A percentile compares a stretch with the other conserved stretches of the same genome.
Conservation (phyloP, 1,284 basidiomycete species). For the Cryptococcus floricola region DNA sequence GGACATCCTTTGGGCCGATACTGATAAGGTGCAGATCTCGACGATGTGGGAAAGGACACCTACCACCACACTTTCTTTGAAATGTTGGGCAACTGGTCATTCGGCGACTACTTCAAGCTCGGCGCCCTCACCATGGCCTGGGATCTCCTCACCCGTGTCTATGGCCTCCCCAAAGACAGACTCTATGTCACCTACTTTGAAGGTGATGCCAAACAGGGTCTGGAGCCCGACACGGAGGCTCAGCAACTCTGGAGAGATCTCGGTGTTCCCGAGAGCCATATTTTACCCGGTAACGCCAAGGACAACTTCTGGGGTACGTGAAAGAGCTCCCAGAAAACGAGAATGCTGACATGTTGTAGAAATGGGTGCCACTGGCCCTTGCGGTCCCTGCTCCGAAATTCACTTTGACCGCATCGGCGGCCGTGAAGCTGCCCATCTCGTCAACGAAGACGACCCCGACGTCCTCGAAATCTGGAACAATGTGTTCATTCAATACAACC, state of each 20-base stretch:
- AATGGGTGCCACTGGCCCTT: constrained; percentile 97
- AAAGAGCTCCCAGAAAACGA: not conserved
- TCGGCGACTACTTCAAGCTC: constrained; percentile 99
- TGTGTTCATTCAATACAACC: constrained; percentile 98
- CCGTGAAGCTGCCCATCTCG: constrained; percentile 83
- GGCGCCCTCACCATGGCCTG: constrained; percentile 91
- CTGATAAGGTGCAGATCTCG: constrained; percentile 63
- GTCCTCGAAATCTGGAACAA: constrained; percentile 99
- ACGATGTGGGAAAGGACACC: constrained; percentile 92
- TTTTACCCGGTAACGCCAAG: constrained; percentile 89
- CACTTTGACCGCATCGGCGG: constrained; percentile 91
- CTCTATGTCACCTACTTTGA: constrained; percentile 98
- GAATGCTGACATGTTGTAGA: constrained; percentile 54
- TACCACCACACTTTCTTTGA: constrained; percentile 91
- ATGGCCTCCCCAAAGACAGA: constrained; percentile 80
- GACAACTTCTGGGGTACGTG: constrained; percentile 97
- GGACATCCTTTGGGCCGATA: not conserved
- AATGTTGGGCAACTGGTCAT: constrained; percentile 99
- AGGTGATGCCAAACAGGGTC: constrained; percentile 78
- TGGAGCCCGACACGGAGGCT: constrained; percentile 84
- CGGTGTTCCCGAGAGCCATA: constrained; percentile 83
- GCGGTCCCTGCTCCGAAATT: constrained; percentile 96
- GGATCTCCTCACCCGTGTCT: constrained; percentile 84
- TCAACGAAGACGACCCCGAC: constrained; percentile 92
- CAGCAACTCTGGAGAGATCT: constrained; percentile 78